A percentile compares a stretch with the other conserved stretches of the same genome.
phyloP scores from a whole-genome alignment of 1,284 basidiomycete species.

The Tilletia setariae region DNA sequence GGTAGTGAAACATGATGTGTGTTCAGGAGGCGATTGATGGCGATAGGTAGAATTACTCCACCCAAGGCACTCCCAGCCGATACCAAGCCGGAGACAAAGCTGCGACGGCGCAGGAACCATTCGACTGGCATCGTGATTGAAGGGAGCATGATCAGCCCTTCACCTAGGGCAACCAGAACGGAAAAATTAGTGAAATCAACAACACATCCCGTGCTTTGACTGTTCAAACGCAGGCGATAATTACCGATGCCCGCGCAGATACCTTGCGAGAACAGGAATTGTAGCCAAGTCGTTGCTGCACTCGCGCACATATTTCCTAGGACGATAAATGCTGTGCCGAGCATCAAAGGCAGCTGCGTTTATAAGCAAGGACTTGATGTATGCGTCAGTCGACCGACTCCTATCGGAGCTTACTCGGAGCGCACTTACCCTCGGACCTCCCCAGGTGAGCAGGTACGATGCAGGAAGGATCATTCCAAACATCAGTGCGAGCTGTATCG shows the following conservation, averaged over 20 bases:
- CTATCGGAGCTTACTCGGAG: not conserved
- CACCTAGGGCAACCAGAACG: not conserved
- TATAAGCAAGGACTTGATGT: not conserved
- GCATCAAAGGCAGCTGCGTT: not conserved
- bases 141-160: conserved; percentile 10
- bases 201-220: not conserved
- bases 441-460: not conserved
- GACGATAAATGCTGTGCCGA: not conserved
- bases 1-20: conserved; percentile 2
- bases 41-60: conserved; percentile 19
- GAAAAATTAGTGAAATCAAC: not conserved
- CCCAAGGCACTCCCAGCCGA: conserved; percentile 19
- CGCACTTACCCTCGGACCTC: not conserved
- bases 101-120: conserved; percentile 13
- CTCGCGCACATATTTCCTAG: not conserved
- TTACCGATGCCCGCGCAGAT: conserved; percentile 5
- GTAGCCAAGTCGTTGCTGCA: not conserved
- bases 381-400: not conserved
- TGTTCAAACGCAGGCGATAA: not conserved
- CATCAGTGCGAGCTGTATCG: not conserved
- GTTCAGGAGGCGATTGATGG: conserved; percentile 20
- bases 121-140: not conserved
- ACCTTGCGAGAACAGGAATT: not conserved
- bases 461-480: conserved; percentile 14
- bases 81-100: conserved; percentile 18